phyloP scores from a whole-genome alignment of 768 basidiomycete species.

The Agaricus sinodeliciosus region DNA sequence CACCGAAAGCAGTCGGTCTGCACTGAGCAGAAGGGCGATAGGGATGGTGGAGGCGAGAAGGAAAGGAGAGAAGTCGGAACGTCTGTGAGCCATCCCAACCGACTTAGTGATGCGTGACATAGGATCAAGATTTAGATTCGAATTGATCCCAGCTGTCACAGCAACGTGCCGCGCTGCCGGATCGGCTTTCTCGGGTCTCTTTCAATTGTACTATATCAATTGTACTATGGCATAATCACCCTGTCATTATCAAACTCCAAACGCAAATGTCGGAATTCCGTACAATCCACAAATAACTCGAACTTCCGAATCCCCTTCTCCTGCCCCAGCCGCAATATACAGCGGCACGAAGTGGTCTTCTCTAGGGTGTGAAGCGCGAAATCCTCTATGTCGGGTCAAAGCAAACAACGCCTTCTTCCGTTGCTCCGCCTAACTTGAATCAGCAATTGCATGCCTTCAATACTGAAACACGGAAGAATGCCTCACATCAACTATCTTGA shows the following conservation, averaged over 20 bases:
- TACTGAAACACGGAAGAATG: slow-evolving; percentile 1
- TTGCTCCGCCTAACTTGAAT: slow-evolving; percentile 31
- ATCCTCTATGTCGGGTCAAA: slow-evolving; percentile 52
- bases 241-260: slow-evolving; percentile 37
- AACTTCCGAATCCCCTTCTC: slow-evolving; percentile 41
- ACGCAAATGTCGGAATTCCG: slow-evolving; percentile 60
- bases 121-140: too few species aligned
- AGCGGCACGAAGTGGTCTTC: slow-evolving; percentile 80
- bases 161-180: slow-evolving; percentile 1
- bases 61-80: neutral
- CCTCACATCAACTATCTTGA: slow-evolving; percentile 44
- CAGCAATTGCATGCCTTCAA: slow-evolving; percentile 10
- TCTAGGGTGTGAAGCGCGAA: slow-evolving; percentile 64
- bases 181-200: slow-evolving; percentile 1
- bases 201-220: too few species aligned
- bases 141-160: neutral
- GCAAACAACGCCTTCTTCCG: slow-evolving; percentile 50
- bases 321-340: slow-evolving; percentile 72
- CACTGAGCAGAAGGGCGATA: neutral
- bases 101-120: neutral
- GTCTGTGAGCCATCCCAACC: neutral
- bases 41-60: neutral
- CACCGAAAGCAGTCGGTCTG: too few species aligned
- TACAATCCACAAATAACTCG: slow-evolving; percentile 45
- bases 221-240: neutral